These are phyloP conservation scores for Scedosporium aurantiacum DNA, from an alignment of 2,329 filamentous ascomycete genomes.

Conservation along the genomic window DNA sequence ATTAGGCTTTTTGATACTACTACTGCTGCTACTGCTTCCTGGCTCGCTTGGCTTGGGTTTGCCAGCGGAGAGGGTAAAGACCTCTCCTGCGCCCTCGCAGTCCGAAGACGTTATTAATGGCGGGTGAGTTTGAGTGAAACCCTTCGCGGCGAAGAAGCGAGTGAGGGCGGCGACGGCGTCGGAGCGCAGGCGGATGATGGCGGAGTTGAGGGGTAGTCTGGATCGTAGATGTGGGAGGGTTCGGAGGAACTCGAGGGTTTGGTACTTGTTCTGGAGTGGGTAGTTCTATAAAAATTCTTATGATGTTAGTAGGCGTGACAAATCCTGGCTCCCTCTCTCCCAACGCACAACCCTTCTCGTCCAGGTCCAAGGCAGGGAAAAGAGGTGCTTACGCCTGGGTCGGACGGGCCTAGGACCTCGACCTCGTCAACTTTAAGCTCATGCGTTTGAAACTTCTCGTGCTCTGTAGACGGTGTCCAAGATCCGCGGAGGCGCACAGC, in stretches of 20 bases:
- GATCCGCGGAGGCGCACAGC: constrained; percentile 67
- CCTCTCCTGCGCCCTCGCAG: constrained; percentile 92
- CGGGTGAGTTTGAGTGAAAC: constrained; percentile 77
- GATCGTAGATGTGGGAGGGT: constrained; percentile 78
- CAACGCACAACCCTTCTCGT: not conserved
- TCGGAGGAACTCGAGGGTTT: constrained; percentile 78
- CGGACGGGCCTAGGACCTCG: constrained; percentile 62
- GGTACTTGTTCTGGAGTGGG: constrained; percentile 94
- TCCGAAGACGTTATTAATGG: constrained; percentile 94
- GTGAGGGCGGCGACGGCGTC: constrained; percentile 63
- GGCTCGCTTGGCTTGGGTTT: constrained; percentile 13
- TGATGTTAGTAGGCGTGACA: not conserved
- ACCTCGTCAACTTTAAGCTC: constrained; percentile 69
- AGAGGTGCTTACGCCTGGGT: constrained; percentile 56
- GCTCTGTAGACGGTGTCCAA: constrained; percentile 62
- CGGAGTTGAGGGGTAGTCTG: constrained; percentile 69
- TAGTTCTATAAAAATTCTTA: constrained; percentile 50
- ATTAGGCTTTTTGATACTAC: constrained; percentile 19
- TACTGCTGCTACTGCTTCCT: constrained; percentile 16
- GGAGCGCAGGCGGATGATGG: constrained; percentile 73
- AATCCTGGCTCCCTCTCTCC: constrained; percentile 7
- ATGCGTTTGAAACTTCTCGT: constrained; percentile 50
- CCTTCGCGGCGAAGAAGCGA: constrained; percentile 59
- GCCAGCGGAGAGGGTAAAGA: constrained; percentile 60
- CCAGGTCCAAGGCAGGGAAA: constrained; percentile 1